These are phyloP conservation scores for Aspergillus sergii DNA, from an alignment of 2,329 filamentous ascomycete species.

Conservation along the genomic window DNA sequence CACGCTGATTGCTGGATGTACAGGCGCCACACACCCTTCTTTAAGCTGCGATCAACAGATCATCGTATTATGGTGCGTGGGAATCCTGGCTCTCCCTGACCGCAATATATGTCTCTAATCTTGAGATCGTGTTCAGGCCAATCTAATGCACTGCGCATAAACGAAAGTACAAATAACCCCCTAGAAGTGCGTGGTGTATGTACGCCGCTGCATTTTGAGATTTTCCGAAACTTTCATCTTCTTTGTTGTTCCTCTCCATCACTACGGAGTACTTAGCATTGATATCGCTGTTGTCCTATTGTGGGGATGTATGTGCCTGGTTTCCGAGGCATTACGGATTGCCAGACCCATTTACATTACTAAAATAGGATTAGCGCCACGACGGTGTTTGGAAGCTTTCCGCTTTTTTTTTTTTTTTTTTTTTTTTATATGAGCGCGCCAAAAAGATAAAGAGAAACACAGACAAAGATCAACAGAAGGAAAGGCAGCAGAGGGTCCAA, in stretches of 20 bases:
- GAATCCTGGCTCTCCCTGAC: slow-evolving; percentile 11
- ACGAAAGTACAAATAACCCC: background rate
- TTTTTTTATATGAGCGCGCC: slow-evolving; percentile 16
- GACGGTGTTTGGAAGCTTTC: slow-evolving; percentile 5
- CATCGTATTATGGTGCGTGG: slow-evolving; percentile 9
- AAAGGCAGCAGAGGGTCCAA: background rate
- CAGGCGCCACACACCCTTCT: slow-evolving; percentile 9
- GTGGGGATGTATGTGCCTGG: slow-evolving; percentile 17
- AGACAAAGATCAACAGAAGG: slow-evolving; percentile 2
- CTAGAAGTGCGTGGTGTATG: background rate
- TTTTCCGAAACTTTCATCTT: background rate
- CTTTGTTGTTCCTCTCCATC: background rate
- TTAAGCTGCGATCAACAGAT: slow-evolving; percentile 15
- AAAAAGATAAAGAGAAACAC: slow-evolving; percentile 9
- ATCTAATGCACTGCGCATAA: background rate
- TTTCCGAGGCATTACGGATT: slow-evolving; percentile 15
- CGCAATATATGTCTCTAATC: slow-evolving; percentile 12
- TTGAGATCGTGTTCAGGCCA: slow-evolving; percentile 2
- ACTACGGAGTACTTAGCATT: background rate
- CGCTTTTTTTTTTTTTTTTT: slow-evolving; percentile 16
- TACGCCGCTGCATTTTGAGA: background rate
- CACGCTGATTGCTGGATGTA: slow-evolving; percentile 15
- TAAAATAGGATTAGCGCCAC: slow-evolving; percentile 15
- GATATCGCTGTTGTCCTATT: background rate
- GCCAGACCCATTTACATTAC: slow-evolving; percentile 7